Conservation (phyloP, 2,329 filamentous ascomycete species). For the Eutypella sp. region DNA sequence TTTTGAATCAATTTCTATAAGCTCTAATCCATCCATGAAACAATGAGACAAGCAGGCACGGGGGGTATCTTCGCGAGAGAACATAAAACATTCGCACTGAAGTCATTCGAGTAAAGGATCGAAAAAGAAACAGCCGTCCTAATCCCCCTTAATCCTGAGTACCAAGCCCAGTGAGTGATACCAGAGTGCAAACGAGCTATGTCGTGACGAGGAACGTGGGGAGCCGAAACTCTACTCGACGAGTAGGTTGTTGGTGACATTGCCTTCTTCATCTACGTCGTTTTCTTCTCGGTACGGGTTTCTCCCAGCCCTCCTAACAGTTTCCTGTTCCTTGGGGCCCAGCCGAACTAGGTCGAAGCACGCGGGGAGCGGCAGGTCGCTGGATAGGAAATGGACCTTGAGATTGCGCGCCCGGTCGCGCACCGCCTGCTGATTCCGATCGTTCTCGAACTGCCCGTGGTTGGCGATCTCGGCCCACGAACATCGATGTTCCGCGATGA, state of each 20-base stretch:
- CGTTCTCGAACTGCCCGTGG: constrained; percentile 33
- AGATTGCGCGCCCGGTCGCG: constrained; percentile 55
- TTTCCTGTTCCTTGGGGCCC: constrained; percentile 43
- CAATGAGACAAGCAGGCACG: too few relatives aligned
- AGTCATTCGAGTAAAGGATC: too few relatives aligned
- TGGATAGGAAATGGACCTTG: constrained; percentile 47
- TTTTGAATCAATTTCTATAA: too few relatives aligned
- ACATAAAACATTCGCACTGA: too few relatives aligned
- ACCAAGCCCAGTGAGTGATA: too few relatives aligned
- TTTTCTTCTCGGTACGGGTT: constrained; percentile 45
- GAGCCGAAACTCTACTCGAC: constrained; percentile 1
- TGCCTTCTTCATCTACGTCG: constrained; percentile 37
- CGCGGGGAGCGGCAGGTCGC: constrained; percentile 38
- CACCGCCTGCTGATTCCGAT: constrained; percentile 49
- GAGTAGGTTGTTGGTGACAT: constrained; percentile 32
- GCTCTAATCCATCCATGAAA: too few relatives aligned
- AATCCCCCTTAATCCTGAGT: too few relatives aligned
- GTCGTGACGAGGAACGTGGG: not conserved
- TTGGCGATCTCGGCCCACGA: constrained; percentile 36
- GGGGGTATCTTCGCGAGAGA: too few relatives aligned
- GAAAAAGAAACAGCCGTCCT: too few relatives aligned
- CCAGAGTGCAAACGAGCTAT: too few relatives aligned
- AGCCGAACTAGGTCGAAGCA: constrained; percentile 47
- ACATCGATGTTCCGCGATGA: constrained; percentile 34
- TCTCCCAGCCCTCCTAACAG: constrained; percentile 36